Evolutionary conservation across 73 alveolate genomes (phyloP).

Genomic region (Symbiodinium natans): DNA sequence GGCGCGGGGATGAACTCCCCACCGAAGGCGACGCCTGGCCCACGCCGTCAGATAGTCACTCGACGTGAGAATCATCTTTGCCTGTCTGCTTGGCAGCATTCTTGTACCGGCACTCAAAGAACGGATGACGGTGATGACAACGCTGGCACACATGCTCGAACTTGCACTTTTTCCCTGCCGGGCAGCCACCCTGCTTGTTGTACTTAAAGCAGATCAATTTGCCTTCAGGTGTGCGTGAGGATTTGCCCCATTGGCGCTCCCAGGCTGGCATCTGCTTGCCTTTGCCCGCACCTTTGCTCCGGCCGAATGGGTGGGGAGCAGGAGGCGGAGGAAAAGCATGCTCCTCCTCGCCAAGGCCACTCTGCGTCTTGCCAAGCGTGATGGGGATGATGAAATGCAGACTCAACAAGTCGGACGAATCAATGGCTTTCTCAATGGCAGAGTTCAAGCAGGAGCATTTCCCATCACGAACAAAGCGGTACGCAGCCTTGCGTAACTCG

Average conservation of each 20-base stretch:
- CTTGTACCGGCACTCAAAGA: constrained; percentile 11
- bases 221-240: background rate
- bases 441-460: background rate
- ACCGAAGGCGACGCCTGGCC: background rate
- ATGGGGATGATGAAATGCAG: constrained; percentile 6
- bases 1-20: background rate
- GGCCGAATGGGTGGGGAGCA: background rate
- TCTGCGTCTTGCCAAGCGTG: background rate
- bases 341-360: background rate
- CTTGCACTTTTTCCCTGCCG: background rate
- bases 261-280: background rate
- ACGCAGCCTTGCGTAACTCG: constrained; percentile 15
- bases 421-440: background rate
- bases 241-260: background rate
- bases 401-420: background rate
- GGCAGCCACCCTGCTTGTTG: constrained; percentile 1
- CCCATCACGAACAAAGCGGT: background rate
- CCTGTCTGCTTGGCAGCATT: background rate
- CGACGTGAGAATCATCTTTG: no score
- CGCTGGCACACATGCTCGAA: constrained; percentile 6
- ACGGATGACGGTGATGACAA: background rate
- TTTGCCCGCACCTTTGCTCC: background rate
- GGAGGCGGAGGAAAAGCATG: background rate
- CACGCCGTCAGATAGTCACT: background rate
- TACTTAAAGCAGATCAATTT: background rate